Percentiles rank a stretch among this genome's conserved stretches.
Evolutionary conservation across 768 basidiomycete species (phyloP).

Genomic region (Hygrocybe punicea): DNA sequence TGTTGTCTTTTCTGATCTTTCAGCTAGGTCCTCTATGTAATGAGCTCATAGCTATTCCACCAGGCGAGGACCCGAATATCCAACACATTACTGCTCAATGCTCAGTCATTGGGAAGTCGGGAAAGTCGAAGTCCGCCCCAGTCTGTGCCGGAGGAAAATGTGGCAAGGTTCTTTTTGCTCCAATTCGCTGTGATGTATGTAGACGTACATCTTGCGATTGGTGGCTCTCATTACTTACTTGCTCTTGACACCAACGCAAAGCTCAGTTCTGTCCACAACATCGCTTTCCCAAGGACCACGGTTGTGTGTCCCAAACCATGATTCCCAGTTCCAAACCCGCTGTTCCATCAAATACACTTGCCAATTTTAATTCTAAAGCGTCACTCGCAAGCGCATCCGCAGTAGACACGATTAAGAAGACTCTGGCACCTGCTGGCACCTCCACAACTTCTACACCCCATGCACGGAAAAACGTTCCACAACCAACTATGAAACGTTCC

Average conservation of each 20-base stretch:
- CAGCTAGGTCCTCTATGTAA: slow-evolving; percentile 70
- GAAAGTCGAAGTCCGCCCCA: slow-evolving; percentile 46
- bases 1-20: slow-evolving; percentile 1
- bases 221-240: background rate
- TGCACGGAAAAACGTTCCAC: background rate
- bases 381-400: slow-evolving; percentile 30
- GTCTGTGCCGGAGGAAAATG: slow-evolving; percentile 61
- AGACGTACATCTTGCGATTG: background rate
- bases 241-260: slow-evolving; percentile 53
- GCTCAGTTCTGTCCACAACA: slow-evolving; percentile 74
- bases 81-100: slow-evolving; percentile 65
- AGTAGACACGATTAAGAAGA: slow-evolving; percentile 34
- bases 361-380: slow-evolving; percentile 38
- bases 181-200: slow-evolving; percentile 73
- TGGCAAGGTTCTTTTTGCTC: slow-evolving; percentile 69
- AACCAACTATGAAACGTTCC: slow-evolving; percentile 15
- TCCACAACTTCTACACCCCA: slow-evolving; percentile 14
- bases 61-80: slow-evolving; percentile 74
- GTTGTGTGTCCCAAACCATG: slow-evolving; percentile 44
- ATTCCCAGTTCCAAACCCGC: slow-evolving; percentile 17
- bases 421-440: slow-evolving; percentile 20
- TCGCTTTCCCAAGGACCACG: slow-evolving; percentile 74
- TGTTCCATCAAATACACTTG: slow-evolving; percentile 17
- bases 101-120: slow-evolving; percentile 57
- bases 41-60: slow-evolving; percentile 68